These are phyloP conservation scores for Galium porrigens DNA, from an alignment of 305 asterid genomes.

Conservation along the genomic window DNA sequence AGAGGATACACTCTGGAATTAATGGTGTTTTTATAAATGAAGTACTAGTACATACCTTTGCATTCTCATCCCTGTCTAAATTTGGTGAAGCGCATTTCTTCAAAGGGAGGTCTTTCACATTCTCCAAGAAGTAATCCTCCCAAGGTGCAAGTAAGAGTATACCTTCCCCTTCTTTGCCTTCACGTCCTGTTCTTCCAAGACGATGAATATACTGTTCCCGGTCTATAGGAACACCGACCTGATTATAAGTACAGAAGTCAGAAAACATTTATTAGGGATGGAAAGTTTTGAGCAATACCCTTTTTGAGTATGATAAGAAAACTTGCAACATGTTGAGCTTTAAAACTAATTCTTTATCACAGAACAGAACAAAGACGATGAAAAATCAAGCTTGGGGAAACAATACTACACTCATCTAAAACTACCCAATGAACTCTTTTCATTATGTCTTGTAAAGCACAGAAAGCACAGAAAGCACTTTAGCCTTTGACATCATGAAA, in stretches of 20 bases:
- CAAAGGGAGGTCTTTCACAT: slow-evolving; percentile 59
- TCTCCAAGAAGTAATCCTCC: slow-evolving; percentile 75
- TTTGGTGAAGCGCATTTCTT: slow-evolving; percentile 32
- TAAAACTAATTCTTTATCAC: not conserved
- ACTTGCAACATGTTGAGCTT: not conserved
- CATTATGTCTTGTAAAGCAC: not conserved
- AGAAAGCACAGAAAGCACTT: too few relatives aligned
- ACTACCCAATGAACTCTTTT: not conserved
- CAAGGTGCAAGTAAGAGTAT: slow-evolving; percentile 69
- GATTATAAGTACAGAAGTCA: slow-evolving; percentile 5
- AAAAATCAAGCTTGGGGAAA: not conserved
- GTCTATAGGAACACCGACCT: slow-evolving; percentile 80
- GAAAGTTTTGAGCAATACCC: not conserved
- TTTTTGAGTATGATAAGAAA: not conserved
- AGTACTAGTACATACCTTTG: slow-evolving; percentile 29
- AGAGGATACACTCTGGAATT: not conserved
- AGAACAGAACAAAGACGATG: not conserved
- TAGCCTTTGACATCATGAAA: too few relatives aligned
- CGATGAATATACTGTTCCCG: slow-evolving; percentile 77
- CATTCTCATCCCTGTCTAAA: slow-evolving; percentile 32
- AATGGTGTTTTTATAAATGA: not conserved
- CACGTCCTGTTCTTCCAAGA: slow-evolving; percentile 82
- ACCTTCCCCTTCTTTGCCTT: slow-evolving; percentile 77
- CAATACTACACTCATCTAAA: not conserved
- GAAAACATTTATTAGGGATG: not conserved